Evolutionary conservation across 2,329 filamentous ascomycete species (phyloP).

Genomic region (Colletotrichum orbiculare): DNA sequence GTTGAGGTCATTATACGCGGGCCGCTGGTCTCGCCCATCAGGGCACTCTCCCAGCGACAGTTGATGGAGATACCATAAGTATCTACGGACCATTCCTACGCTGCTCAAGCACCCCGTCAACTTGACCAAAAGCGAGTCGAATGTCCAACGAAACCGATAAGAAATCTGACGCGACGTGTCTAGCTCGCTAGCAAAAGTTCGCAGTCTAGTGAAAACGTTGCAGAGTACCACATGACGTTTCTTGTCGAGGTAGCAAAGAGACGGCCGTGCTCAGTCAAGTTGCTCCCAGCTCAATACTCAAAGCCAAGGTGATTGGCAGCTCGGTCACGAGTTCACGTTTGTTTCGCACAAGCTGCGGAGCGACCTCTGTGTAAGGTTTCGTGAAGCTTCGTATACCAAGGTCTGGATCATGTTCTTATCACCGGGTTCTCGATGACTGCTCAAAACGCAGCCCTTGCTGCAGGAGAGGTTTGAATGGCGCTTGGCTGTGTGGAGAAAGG

Average conservation of each 20-base stretch:
- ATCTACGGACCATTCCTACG: no score
- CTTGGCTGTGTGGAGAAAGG: constrained; percentile 10
- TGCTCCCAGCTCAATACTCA: neutral
- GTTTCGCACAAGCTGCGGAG: neutral
- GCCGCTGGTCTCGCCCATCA: no score
- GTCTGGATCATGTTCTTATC: neutral
- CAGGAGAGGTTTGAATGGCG: constrained; percentile 1
- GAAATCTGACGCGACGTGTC: neutral
- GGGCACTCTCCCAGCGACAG: no score
- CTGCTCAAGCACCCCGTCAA: neutral
- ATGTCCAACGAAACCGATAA: neutral
- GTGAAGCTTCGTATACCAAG: neutral
- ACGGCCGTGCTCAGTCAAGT: neutral
- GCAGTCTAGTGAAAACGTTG: neutral
- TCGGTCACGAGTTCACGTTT: no score
- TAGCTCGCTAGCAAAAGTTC: constrained; percentile 5
- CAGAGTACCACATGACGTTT: neutral
- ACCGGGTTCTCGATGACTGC: neutral
- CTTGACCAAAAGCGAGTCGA: neutral
- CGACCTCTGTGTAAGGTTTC: neutral
- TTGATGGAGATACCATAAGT: no score
- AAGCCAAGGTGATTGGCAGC: no score
- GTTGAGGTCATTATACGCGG: no score
- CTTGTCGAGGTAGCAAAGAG: no score
- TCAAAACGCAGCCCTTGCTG: neutral